These are phyloP conservation scores for Neocallimastix lanati DNA, from an alignment of 192 early-diverging fungal genomes.

Conservation along the genomic window DNA sequence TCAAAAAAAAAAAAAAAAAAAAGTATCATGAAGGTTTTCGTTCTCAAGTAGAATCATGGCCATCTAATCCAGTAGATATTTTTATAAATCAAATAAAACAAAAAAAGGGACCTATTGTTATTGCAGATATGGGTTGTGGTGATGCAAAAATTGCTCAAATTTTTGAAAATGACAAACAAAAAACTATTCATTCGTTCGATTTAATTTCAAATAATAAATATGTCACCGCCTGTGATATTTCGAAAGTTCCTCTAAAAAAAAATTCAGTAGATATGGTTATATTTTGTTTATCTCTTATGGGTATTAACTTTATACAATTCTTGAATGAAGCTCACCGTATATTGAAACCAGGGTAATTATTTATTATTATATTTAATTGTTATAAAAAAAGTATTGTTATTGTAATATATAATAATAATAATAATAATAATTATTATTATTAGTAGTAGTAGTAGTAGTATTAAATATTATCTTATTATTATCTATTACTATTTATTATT, in stretches of 20 bases:
- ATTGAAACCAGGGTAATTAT: constrained; percentile 52
- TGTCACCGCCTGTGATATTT: constrained; percentile 84
- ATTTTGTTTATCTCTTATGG: constrained; percentile 92
- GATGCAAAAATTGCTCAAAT: constrained; percentile 71
- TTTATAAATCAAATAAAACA: constrained; percentile 25
- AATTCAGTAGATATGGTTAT: constrained; percentile 59
- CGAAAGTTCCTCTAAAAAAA: constrained; percentile 54
- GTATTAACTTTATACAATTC: constrained; percentile 84
- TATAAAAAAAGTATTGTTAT: too few species aligned
- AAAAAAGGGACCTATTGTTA: constrained; percentile 20
- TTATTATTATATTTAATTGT: too few species aligned
- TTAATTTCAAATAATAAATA: constrained; percentile 56
- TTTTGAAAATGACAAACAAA: constrained; percentile 21
- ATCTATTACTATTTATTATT: too few species aligned
- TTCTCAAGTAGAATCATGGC: constrained; percentile 79
- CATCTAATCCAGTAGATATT: constrained; percentile 77
- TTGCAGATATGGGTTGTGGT: constrained; percentile 93
- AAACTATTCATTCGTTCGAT: constrained; percentile 65
- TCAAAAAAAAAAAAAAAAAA: too few species aligned
- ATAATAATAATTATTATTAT: too few species aligned
- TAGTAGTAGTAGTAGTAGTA: too few species aligned
- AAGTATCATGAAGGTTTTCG: constrained; percentile 91
- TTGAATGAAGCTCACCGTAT: constrained; percentile 74
- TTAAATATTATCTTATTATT: too few species aligned
- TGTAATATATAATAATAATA: too few species aligned